Evolutionary conservation across 2,329 filamentous ascomycete species (phyloP).

Genomic region (Ceratocystis cubensis): DNA sequence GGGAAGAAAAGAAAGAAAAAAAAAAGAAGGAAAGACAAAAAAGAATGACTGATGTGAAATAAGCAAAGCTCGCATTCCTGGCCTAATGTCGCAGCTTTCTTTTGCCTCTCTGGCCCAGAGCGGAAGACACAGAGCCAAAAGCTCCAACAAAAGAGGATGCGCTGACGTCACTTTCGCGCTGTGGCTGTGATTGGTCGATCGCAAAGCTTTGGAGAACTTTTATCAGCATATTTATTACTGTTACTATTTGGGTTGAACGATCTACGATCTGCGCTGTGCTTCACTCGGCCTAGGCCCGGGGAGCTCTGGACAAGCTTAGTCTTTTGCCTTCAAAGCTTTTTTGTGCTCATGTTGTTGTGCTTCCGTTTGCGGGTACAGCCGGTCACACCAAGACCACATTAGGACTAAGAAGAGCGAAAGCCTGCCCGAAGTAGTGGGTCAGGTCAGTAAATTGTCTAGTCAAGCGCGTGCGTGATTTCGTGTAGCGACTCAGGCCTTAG

Average conservation of each 20-base stretch:
- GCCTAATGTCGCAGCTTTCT: not conserved
- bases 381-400: not conserved
- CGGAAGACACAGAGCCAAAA: not conserved
- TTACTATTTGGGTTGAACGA: not conserved
- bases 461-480: not conserved
- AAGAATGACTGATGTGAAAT: not conserved
- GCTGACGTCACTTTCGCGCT: slow-evolving; percentile 3
- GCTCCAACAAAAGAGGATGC: slow-evolving; percentile 2
- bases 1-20: not conserved
- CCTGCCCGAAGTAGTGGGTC: not conserved
- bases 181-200: slow-evolving; percentile 16
- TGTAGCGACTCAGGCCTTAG: not conserved
- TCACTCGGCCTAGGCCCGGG: not conserved
- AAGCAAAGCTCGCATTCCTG: not conserved
- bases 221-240: not conserved
- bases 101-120: slow-evolving; percentile 10
- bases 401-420: not conserved
- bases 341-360: not conserved
- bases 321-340: not conserved
- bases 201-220: slow-evolving; percentile 4
- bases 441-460: not conserved
- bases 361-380: not conserved
- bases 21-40: not conserved
- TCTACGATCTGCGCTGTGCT: not conserved
- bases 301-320: not conserved